Evolutionary conservation across 768 basidiomycete species (phyloP).

Genomic region (Suillus discolor): DNA sequence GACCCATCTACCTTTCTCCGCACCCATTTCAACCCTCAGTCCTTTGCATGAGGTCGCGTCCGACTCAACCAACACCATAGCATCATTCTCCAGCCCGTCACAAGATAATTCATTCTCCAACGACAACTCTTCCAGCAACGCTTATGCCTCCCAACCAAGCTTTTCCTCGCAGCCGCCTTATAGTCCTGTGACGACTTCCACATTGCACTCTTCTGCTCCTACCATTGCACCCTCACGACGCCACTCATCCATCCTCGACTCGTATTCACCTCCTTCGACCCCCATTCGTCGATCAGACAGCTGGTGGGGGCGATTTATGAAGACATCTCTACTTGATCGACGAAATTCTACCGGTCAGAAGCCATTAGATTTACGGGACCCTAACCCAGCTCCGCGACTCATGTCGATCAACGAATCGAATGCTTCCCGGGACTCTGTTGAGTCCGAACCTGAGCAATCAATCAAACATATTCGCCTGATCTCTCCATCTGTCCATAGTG

Average conservation of each 20-base stretch:
- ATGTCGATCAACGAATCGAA: conserved; percentile 54
- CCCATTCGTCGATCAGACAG: conserved; percentile 67
- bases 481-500: conserved; percentile 54
- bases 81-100: conserved; percentile 26
- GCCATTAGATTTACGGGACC: conserved; percentile 70
- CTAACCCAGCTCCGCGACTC: conserved; percentile 72
- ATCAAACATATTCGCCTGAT: conserved; percentile 35
- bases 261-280: conserved; percentile 41
- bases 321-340: conserved; percentile 65
- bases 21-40: conserved; percentile 30
- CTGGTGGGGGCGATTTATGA: conserved; percentile 80
- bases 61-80: conserved; percentile 24
- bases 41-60: conserved; percentile 37
- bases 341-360: conserved; percentile 41
- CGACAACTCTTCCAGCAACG: conserved; percentile 29
- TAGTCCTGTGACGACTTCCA: conserved; percentile 25
- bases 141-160: conserved; percentile 16
- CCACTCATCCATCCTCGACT: conserved; percentile 46
- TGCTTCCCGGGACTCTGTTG: conserved; percentile 13
- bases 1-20: conserved; percentile 19
- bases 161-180: conserved; percentile 21
- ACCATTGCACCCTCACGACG: conserved; percentile 32
- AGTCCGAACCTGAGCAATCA: conserved; percentile 18
- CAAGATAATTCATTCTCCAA: conserved; percentile 24
- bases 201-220: conserved; percentile 31